These are phyloP conservation scores for Pseudogymnoascus sp. DNA, from an alignment of 2,329 filamentous ascomycete species.

Conservation along the genomic window DNA sequence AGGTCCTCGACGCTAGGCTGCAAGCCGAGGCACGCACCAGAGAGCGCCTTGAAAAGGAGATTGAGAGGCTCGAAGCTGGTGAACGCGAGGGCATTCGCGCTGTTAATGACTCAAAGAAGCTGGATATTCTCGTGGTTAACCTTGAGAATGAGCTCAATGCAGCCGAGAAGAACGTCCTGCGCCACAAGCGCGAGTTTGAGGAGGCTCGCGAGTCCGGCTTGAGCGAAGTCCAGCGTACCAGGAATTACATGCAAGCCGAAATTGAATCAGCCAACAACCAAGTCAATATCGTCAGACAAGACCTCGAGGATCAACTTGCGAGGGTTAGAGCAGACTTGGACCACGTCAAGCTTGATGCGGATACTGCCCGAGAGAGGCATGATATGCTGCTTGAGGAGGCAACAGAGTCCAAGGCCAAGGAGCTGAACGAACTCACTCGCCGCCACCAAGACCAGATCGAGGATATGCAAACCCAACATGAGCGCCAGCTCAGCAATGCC, in stretches of 20 bases:
- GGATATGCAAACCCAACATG: constrained; percentile 67
- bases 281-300: constrained; percentile 71
- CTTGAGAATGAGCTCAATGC: constrained; percentile 60
- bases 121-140: constrained; percentile 47
- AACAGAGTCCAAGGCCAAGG: constrained; percentile 55
- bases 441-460: constrained; percentile 63
- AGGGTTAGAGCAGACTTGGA: constrained; percentile 69
- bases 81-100: constrained; percentile 59
- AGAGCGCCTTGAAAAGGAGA: constrained; percentile 57
- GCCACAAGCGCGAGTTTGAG: constrained; percentile 53
- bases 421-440: constrained; percentile 40
- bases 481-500: constrained; percentile 62
- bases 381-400: constrained; percentile 81
- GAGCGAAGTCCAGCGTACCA: constrained; percentile 72
- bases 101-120: constrained; percentile 51
- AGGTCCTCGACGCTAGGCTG: constrained; percentile 69
- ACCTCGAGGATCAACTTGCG: constrained; percentile 70
- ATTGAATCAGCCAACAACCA: constrained; percentile 78
- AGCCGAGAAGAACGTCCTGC: constrained; percentile 30
- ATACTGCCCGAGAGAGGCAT: constrained; percentile 70
- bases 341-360: constrained; percentile 66
- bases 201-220: constrained; percentile 74
- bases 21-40: constrained; percentile 65
- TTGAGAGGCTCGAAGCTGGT: constrained; percentile 55
- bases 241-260: constrained; percentile 69